Percentiles rank a stretch among this genome's conserved stretches.
Evolutionary conservation across 148 eudicot species (phyloP).

Genomic region (Silene conica): DNA sequence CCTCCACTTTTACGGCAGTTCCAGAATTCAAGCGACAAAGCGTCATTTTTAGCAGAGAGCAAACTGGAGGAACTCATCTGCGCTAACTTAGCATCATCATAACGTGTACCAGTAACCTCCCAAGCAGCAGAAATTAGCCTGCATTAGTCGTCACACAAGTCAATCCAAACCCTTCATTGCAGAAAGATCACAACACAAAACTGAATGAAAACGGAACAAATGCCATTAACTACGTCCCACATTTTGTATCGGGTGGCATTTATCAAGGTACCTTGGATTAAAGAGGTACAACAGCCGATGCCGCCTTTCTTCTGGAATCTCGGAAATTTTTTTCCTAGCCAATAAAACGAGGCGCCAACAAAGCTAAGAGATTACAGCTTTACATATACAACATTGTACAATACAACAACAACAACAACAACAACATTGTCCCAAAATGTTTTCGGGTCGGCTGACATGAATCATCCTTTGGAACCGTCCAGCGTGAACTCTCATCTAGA

Average conservation of each 20-base stretch:
- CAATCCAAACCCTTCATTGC: not conserved
- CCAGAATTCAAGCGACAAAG: conserved; percentile 52
- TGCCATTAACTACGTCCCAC: not conserved
- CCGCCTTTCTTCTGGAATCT: conserved; percentile 76
- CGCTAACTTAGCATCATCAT: conserved; percentile 55
- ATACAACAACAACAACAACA: no score
- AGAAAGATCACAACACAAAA: not conserved
- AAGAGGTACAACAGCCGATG: conserved; percentile 51
- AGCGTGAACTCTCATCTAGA: no score
- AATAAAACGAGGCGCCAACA: conserved; percentile 1
- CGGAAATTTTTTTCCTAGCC: conserved; percentile 69
- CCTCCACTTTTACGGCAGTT: conserved; percentile 70
- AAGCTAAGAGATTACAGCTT: not conserved
- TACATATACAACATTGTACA: not conserved
- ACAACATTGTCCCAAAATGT: no score
- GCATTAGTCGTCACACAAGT: conserved; percentile 15
- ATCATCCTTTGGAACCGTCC: no score
- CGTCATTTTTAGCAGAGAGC: conserved; percentile 34
- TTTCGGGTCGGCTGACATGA: no score
- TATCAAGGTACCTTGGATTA: conserved; percentile 41
- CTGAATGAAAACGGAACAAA: not conserved
- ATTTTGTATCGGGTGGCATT: not conserved
- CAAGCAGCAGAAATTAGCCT: conserved; percentile 73
- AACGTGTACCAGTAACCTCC: conserved; percentile 68
- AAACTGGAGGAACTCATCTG: conserved; percentile 47